Conservation (phyloP, 352 stramenopile genomes). For the Globisporangium spinosum region DNA sequence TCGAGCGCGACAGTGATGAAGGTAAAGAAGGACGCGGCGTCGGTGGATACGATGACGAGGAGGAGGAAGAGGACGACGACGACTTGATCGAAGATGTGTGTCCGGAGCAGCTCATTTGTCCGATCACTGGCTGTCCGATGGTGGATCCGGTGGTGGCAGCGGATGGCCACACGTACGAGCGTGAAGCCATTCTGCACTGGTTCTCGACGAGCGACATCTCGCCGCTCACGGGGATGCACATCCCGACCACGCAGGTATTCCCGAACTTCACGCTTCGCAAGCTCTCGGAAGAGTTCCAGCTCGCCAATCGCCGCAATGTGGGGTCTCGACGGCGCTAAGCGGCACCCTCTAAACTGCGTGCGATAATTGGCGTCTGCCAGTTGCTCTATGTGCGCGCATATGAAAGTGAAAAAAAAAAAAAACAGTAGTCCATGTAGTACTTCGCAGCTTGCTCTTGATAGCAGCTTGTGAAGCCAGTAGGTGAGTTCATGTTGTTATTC, state of each 20-base stretch:
- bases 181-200: slow-evolving; percentile 92
- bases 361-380: not conserved
- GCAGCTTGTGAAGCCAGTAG: not conserved
- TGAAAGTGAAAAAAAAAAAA: not conserved
- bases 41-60: slow-evolving; percentile 15
- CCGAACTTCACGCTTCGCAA: slow-evolving; percentile 71
- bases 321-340: slow-evolving; percentile 16
- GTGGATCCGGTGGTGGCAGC: slow-evolving; percentile 94
- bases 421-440: not conserved
- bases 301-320: slow-evolving; percentile 14
- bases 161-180: slow-evolving; percentile 98
- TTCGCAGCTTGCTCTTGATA: not conserved
- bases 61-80: slow-evolving; percentile 25
- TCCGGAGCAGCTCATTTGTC: slow-evolving; percentile 80
- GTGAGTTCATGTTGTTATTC: not conserved
- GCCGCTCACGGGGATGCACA: slow-evolving; percentile 70
- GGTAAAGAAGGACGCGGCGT: slow-evolving; percentile 30
- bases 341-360: not conserved
- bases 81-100: slow-evolving; percentile 27
- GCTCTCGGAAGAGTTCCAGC: slow-evolving; percentile 58
- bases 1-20: slow-evolving; percentile 31
- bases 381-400: not conserved
- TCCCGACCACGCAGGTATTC: slow-evolving; percentile 73
- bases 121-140: slow-evolving; percentile 95
- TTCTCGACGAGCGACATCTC: slow-evolving; percentile 84